Base-by-base conservation (phyloP, 495 filamentous ascomycete genomes). In the Penicillium cosmopolitanum region DNA sequence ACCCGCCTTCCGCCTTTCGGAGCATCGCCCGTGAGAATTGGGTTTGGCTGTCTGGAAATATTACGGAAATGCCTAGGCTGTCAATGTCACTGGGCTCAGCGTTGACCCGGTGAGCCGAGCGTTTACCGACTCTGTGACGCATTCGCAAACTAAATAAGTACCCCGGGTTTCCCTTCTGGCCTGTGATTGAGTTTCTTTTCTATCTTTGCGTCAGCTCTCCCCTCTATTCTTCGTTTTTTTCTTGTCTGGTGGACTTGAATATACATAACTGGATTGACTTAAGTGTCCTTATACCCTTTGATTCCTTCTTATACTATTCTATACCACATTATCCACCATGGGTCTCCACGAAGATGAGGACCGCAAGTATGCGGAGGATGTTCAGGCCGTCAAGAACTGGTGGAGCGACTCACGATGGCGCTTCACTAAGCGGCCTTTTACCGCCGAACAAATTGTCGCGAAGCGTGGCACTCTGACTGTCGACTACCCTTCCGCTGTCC, bases 381-480 rank as follows among this genome's bases (percentile, higher is more conserved):
- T 97, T 58, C 83, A 87, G 65, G 87, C 87, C 58, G 89, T 98
- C 56, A 89, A 97, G 82, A 77, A 88, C 73, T 98, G 95, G 95
- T 98, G 95, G 95, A 84, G 82, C 19, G 91, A 95, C 62, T 84
- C 90, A 40, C 82, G 95, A 80, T 98, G 95, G 95, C 82, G 91
- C 68, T 85, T 91, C 74, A 98, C 95, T 64, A 93, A 89, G 76
- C 84, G 95, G 36, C 89, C 95, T 4, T 98, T 92, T 75, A 97
- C 92, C 5, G 92, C 95, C 15, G 96, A 98, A 80, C 90, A 96
- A 79, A 98, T 98, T 70, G 95, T 96, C 57, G 85, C 89, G 23
- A 98, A 98, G 84, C 82, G 95, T 67, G 95, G 95, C 25, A 92
- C 88, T 68, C 76, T 98, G 65, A 93, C 88, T 77, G 92, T 98